phyloP scores from a whole-genome alignment of 805 yeast species.

The Priceomyces fermenticarens region DNA sequence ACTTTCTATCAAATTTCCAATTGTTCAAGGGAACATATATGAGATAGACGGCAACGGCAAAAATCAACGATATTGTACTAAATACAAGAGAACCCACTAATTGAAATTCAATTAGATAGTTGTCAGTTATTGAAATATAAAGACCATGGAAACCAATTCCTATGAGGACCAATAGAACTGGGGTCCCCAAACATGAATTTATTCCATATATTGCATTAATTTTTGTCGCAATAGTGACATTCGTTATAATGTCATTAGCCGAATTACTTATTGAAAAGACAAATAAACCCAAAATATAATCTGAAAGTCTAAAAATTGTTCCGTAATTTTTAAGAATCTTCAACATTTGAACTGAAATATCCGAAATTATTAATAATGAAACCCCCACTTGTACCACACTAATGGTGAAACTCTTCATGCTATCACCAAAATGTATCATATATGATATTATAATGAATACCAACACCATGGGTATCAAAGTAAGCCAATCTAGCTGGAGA shows the following conservation, averaged over 20 bases:
- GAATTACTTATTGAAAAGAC: constrained; percentile 51
- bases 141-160: constrained; percentile 51
- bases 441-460: not conserved
- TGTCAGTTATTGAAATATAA: constrained; percentile 4
- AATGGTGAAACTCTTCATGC: constrained; percentile 3
- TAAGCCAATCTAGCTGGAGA: constrained; percentile 9
- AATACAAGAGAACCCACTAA: constrained; percentile 20
- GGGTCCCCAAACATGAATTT: constrained; percentile 55
- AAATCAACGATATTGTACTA: constrained; percentile 24
- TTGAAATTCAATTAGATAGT: constrained; percentile 12
- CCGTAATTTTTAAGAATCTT: constrained; percentile 43
- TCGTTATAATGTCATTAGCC: constrained; percentile 51
- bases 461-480: constrained; percentile 8
- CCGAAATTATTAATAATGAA: constrained; percentile 25
- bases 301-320: constrained; percentile 39
- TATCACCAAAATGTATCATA: not conserved
- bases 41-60: constrained; percentile 18
- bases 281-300: constrained; percentile 47
- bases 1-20: constrained; percentile 31
- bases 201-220: constrained; percentile 39
- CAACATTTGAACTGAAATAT: constrained; percentile 22
- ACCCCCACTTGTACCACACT: constrained; percentile 19
- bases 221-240: constrained; percentile 43
- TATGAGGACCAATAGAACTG: constrained; percentile 44
- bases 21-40: constrained; percentile 27